Conservation (phyloP, 257 asterid species). For the Cruciata laevipes region DNA sequence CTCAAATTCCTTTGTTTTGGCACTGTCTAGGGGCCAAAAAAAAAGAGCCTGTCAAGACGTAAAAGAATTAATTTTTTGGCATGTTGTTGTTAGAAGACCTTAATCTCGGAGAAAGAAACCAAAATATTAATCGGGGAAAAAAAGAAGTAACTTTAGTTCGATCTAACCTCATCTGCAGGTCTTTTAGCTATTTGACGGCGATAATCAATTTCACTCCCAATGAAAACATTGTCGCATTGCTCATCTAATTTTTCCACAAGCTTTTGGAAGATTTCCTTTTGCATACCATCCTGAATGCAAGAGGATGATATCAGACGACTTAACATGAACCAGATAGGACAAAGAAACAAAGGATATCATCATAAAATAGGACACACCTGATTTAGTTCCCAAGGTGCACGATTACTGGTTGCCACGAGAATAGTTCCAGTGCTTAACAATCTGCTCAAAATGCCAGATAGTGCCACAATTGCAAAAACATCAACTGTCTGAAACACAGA, state of each 20-base stretch:
- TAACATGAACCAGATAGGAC: background rate
- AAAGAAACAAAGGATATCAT: background rate
- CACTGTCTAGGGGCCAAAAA: constrained; percentile 72
- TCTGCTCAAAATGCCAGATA: constrained; percentile 94
- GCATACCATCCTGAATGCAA: constrained; percentile 88
- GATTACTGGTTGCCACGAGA: constrained; percentile 97
- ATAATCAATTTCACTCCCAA: constrained; percentile 92
- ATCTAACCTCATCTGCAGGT: constrained; percentile 69
- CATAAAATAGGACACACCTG: constrained; percentile 38
- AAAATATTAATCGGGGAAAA: background rate
- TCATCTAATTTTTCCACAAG: constrained; percentile 55
- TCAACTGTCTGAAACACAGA: constrained; percentile 76
- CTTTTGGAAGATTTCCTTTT: constrained; percentile 76
- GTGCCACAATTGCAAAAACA: constrained; percentile 92
- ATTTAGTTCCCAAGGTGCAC: constrained; percentile 85
- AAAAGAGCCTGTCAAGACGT: constrained; percentile 53
- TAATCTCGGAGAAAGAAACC: background rate
- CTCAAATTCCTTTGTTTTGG: constrained; percentile 44
- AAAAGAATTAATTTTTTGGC: background rate
- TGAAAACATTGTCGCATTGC: constrained; percentile 62
- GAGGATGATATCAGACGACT: background rate
- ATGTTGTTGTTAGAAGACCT: too few relatives aligned
- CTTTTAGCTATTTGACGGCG: constrained; percentile 72
- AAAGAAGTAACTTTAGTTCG: constrained; percentile 6
- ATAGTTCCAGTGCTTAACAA: constrained; percentile 88